phyloP scores from a whole-genome alignment of 2,329 filamentous ascomycete genomes.

The Coniochaeta sp. region DNA sequence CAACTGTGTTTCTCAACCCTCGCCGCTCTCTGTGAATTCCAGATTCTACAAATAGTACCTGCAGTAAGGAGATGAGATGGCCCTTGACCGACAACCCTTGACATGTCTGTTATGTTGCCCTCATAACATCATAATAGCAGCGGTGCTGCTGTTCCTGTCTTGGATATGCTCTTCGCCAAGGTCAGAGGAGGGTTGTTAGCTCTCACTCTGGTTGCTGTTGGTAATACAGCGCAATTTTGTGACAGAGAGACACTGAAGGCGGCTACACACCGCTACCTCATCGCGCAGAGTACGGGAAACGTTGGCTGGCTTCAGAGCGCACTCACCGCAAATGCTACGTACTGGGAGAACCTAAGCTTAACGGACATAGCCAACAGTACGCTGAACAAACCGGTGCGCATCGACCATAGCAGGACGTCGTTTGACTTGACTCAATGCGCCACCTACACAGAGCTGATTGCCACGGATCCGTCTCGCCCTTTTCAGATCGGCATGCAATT shows the following conservation, averaged over 20 bases:
- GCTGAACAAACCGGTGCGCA: constrained; percentile 14
- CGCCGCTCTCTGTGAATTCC: no score
- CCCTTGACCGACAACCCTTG: not conserved
- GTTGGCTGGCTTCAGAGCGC: not conserved
- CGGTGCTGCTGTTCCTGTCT: not conserved
- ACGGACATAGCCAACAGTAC: constrained; percentile 12
- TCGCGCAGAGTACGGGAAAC: constrained; percentile 3
- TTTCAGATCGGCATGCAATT: constrained; percentile 23
- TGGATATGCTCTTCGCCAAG: not conserved
- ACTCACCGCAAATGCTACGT: constrained; percentile 4
- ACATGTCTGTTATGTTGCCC: not conserved
- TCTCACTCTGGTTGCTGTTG: not conserved
- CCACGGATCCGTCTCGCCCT: constrained; percentile 18
- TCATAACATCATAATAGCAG: not conserved
- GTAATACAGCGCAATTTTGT: not conserved
- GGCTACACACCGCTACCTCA: constrained; percentile 1
- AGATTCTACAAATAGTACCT: no score
- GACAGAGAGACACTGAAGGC: not conserved
- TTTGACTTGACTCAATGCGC: constrained; percentile 19
- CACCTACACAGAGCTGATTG: constrained; percentile 28
- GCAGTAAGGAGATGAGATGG: not conserved
- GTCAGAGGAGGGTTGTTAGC: not conserved
- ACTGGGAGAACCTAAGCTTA: constrained; percentile 20
- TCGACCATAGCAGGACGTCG: constrained; percentile 19
- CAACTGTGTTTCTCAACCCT: not conserved